Percentiles rank a stretch among this genome's conserved stretches.
These are phyloP conservation scores for Fusarium luffae DNA, from an alignment of 2,329 filamentous ascomycete genomes.

Conservation along the genomic window DNA sequence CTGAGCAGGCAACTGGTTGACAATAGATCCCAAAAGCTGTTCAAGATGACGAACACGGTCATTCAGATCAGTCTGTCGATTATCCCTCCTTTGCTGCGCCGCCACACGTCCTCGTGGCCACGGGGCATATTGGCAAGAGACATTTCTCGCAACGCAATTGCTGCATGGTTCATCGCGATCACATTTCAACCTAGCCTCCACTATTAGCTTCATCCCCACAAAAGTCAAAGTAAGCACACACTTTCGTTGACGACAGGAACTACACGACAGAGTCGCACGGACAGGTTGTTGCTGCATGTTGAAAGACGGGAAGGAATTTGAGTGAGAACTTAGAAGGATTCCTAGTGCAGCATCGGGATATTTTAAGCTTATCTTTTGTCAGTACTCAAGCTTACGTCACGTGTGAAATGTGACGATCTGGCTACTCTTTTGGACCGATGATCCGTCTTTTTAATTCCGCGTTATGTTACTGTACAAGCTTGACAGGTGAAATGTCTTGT, in stretches of 20 bases:
- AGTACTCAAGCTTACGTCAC: conserved; percentile 15
- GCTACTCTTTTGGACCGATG: neutral
- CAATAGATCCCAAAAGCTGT: conserved; percentile 31
- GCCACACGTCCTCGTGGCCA: conserved; percentile 19
- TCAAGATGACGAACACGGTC: conserved; percentile 32
- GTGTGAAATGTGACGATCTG: neutral
- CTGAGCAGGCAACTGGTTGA: conserved; percentile 21
- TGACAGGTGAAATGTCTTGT: neutral
- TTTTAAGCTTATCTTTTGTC: conserved; percentile 15
- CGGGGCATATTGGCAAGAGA: conserved; percentile 25
- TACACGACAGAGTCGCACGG: conserved; percentile 21
- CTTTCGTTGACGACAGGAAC: conserved; percentile 26
- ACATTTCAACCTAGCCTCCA: conserved; percentile 24
- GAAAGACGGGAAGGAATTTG: neutral
- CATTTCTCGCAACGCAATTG: conserved; percentile 33
- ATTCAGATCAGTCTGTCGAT: conserved; percentile 20
- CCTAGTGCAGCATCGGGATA: neutral
- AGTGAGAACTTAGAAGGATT: neutral
- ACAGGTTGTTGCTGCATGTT: conserved; percentile 1
- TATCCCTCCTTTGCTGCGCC: conserved; percentile 16
- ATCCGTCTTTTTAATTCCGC: neutral
- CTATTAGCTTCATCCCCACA: neutral
- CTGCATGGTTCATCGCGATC: conserved; percentile 37
- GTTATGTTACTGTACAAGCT: neutral
- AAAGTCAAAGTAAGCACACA: neutral